A percentile compares a stretch with the other conserved stretches of the same genome.
These are phyloP conservation scores for Bruguiera gymnorhiza DNA, from an alignment of 345 rosid genomes.

Conservation along the genomic window DNA sequence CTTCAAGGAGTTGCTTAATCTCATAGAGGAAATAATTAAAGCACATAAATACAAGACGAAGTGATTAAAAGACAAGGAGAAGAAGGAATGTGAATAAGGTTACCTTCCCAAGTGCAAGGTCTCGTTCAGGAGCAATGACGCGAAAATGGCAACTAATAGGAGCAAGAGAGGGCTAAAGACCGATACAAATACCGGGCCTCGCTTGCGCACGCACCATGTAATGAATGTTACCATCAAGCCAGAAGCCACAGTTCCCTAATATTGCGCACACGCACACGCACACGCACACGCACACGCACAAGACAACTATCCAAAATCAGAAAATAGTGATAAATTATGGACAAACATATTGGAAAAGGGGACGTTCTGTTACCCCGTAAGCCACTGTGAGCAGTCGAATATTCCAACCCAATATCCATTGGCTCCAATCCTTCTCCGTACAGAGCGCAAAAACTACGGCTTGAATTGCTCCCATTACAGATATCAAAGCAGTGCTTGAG, in stretches of 20 bases:
- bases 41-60: not conserved
- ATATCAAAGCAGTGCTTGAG: conserved; percentile 46
- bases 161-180: conserved; percentile 42
- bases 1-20: no score
- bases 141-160: conserved; percentile 43
- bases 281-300: not conserved
- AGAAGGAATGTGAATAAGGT: not conserved
- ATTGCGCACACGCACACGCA: no score
- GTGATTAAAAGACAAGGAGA: no score
- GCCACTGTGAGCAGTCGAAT: conserved; percentile 41
- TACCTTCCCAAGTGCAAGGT: conserved; percentile 36
- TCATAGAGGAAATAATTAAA: not conserved
- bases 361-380: conserved; percentile 24
- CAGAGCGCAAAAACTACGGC: conserved; percentile 32
- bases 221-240: conserved; percentile 31
- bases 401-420: conserved; percentile 63
- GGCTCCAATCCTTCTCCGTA: conserved; percentile 39
- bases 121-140: conserved; percentile 38
- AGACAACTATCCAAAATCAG: not conserved
- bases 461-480: conserved; percentile 41
- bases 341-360: not conserved
- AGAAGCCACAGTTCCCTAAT: conserved; percentile 29
- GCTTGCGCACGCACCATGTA: conserved; percentile 37
- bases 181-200: conserved; percentile 48
- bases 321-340: no score